Evolutionary conservation across 1,284 basidiomycete genomes (phyloP), one percentile per base, ranked within the genome.

Genomic region (Ceratobasidium sp.): DNA sequence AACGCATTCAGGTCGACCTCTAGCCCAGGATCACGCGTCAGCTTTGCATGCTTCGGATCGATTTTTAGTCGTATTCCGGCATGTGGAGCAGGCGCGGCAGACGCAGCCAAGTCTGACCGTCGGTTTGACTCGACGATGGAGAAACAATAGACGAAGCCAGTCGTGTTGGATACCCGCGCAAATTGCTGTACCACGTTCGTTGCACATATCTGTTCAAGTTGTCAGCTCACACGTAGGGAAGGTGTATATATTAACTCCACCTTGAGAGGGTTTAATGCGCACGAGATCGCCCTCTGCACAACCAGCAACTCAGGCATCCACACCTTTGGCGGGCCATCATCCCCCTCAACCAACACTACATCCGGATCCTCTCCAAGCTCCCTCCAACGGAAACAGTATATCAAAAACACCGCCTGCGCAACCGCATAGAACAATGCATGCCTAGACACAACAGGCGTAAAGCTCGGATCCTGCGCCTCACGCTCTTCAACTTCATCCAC

Each of bases 361-460:
- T 69, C 54, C 28, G 66, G 66, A 49, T 69, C 79, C 69, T 89
- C 87, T 72, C 91, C 81, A 44, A 98, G 82, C 77, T 96, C 95
- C 74, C 94, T 83, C 96, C 96, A 99, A 21, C 96, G 85, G 83
- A 99, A 99, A 81, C 97, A 99, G 81, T 99, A 99, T 75, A 99
- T 95, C 77, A 99, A 86, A 80, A 99, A 97, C 6, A 95, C 87
- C 0, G 96, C 92, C 79, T 99, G 97, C 0, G 90, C 84, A 38
- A 98, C 91, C 5, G 96, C 95, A 80, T 98, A 99, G 80, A 98
- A 98, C 28, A 96, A 86, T 5, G 53, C 36, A 59, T 69, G 54
- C 46, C 54, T 40, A 23, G 66, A 69, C 18, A 69, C 66, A 16
- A 69, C 54, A 18, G 66, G 66, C 36, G 84, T 85, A 77, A 90